These are phyloP conservation scores for Leccinum cinnamomeum DNA, from an alignment of 1,284 basidiomycete genomes.

Conservation along the genomic window DNA sequence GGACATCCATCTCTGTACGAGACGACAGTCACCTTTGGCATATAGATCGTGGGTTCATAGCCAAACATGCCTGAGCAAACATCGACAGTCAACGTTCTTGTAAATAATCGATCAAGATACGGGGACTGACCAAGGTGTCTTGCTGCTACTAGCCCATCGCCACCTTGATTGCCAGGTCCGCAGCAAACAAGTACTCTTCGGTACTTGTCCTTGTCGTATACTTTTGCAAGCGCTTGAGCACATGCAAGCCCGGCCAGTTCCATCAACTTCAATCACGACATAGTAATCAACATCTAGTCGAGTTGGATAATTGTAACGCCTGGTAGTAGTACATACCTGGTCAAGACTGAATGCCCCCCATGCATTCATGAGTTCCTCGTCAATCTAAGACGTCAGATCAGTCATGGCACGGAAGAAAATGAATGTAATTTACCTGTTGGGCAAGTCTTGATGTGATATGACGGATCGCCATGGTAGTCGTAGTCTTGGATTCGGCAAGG, in stretches of 20 bases:
- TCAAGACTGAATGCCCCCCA: conserved; percentile 88
- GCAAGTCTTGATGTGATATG: conserved; percentile 80
- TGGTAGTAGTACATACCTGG: conserved; percentile 52
- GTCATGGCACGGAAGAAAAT: neutral
- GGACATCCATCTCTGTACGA: neutral
- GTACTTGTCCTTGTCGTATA: conserved; percentile 68
- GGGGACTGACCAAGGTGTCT: conserved; percentile 75
- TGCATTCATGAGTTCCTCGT: conserved; percentile 87
- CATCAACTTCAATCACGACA: conserved; percentile 70
- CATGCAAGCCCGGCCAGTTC: conserved; percentile 97
- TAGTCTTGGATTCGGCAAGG: conserved; percentile 9
- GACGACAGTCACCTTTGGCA: conserved; percentile 74
- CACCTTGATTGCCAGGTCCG: conserved; percentile 97
- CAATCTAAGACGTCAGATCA: conserved; percentile 57
- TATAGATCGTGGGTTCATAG: conserved; percentile 82
- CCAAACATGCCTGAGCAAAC: conserved; percentile 75
- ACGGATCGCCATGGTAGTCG: conserved; percentile 58
- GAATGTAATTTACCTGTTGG: conserved; percentile 59
- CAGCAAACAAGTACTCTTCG: conserved; percentile 87
- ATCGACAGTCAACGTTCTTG: neutral
- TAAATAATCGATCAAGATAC: conserved; percentile 1
- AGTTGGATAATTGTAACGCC: neutral
- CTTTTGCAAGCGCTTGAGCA: conserved; percentile 82
- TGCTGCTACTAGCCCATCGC: conserved; percentile 96
- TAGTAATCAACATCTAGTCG: conserved; percentile 1